A percentile compares a stretch with the other conserved stretches of the same genome.
phyloP scores from a whole-genome alignment of 768 basidiomycete genomes.

The Cantharellus cinnabarinus region DNA sequence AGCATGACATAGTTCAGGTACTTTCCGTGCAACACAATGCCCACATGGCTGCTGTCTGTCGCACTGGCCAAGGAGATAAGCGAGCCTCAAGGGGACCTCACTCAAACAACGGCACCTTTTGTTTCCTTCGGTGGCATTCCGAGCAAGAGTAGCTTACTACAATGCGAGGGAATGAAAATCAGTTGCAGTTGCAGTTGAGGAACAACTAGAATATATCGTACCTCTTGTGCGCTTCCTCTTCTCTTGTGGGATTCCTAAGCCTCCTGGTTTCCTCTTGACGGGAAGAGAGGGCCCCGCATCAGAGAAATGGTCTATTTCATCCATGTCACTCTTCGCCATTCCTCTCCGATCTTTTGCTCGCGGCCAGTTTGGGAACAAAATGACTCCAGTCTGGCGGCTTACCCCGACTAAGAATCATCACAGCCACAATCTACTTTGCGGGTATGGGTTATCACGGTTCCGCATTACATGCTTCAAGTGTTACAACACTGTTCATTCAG shows the following conservation, averaged over 20 bases:
- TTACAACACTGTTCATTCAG: too few species aligned
- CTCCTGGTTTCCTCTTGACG: not conserved
- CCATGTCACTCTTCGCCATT: not conserved
- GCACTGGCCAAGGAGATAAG: constrained; percentile 29
- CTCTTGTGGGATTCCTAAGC: not conserved
- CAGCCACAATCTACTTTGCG: too few species aligned
- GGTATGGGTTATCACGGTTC: too few species aligned
- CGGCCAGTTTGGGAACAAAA: not conserved
- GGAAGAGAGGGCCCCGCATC: not conserved
- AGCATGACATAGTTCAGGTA: constrained; percentile 71
- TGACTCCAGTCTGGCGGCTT: too few species aligned
- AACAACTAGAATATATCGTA: not conserved
- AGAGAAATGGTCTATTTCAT: not conserved
- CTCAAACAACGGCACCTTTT: constrained; percentile 33
- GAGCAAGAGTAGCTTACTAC: constrained; percentile 9
- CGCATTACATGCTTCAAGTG: too few species aligned
- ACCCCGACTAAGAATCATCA: too few species aligned
- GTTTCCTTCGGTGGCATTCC: constrained; percentile 75
- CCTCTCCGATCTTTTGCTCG: not conserved
- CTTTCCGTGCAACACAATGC: constrained; percentile 71
- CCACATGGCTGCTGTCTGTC: constrained; percentile 72
- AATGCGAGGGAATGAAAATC: not conserved
- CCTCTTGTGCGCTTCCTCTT: not conserved
- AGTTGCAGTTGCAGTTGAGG: not conserved
- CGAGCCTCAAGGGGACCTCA: constrained; percentile 2